These are phyloP conservation scores for Coleophoma eucalyptorum DNA, from an alignment of 2,329 filamentous ascomycete genomes.

Conservation along the genomic window DNA sequence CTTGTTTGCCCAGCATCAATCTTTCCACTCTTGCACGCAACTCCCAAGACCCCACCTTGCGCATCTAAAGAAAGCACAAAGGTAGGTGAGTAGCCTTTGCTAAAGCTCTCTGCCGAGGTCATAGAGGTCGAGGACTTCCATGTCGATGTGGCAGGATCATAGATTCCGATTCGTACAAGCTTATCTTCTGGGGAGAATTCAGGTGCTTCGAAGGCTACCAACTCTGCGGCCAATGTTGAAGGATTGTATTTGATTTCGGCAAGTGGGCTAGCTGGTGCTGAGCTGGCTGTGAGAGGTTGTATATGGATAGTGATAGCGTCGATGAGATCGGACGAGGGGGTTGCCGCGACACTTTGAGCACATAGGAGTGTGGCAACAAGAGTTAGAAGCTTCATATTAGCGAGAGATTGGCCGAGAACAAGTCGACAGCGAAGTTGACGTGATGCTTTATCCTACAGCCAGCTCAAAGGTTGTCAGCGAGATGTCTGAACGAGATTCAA, in stretches of 20 bases:
- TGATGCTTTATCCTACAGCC: too few species aligned
- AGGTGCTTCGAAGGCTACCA: conserved; percentile 54
- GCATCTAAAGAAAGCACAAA: conserved; percentile 49
- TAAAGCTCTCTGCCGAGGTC: conserved; percentile 52
- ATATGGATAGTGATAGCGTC: conserved; percentile 23
- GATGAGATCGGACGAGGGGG: conserved; percentile 35
- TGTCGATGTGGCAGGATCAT: conserved; percentile 38
- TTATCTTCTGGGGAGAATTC: conserved; percentile 39
- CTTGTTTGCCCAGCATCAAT: conserved; percentile 63
- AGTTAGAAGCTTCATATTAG: conserved; percentile 40
- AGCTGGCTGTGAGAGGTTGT: conserved; percentile 17
- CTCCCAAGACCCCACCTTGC: conserved; percentile 43
- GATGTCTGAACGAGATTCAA: not conserved
- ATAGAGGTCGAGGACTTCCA: conserved; percentile 56
- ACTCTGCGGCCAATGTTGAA: conserved; percentile 36
- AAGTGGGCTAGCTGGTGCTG: conserved; percentile 44
- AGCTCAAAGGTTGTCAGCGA: too few species aligned
- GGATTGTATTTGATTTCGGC: conserved; percentile 54
- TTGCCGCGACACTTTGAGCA: conserved; percentile 31
- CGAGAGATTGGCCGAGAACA: conserved; percentile 4
- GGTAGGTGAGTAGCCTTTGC: conserved; percentile 56
- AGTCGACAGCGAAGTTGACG: too few species aligned
- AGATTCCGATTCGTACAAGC: conserved; percentile 55
- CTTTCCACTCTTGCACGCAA: conserved; percentile 47
- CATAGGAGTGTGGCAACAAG: conserved; percentile 34